phyloP scores from a whole-genome alignment of 192 early-diverging fungal genomes.

The Coemansia sp. region DNA sequence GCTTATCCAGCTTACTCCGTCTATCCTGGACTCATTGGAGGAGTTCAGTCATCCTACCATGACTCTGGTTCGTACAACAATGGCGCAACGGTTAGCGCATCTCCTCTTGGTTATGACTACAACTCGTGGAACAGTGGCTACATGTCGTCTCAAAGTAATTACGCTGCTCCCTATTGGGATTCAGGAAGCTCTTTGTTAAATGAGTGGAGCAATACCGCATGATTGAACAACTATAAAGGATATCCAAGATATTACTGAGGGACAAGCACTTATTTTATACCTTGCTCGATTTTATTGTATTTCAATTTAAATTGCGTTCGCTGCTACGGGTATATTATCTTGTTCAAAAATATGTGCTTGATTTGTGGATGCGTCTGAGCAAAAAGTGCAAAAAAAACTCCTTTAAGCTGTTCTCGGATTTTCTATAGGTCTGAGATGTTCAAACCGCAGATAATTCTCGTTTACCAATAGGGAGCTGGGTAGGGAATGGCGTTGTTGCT shows the following conservation, averaged over 20 bases:
- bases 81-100: slow-evolving; percentile 17
- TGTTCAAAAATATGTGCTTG: neutral
- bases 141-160: slow-evolving; percentile 19
- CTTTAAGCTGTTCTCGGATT: too few relatives aligned
- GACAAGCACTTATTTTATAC: neutral
- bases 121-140: slow-evolving; percentile 38
- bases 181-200: slow-evolving; percentile 24
- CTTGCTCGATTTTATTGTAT: neutral
- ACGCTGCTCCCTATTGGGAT: slow-evolving; percentile 18
- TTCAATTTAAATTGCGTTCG: neutral
- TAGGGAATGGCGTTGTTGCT: slow-evolving; percentile 37
- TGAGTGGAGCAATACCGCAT: slow-evolving; percentile 44
- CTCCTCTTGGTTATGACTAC: slow-evolving; percentile 25
- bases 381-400: neutral
- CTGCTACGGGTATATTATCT: neutral
- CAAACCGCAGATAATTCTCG: neutral
- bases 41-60: slow-evolving; percentile 21
- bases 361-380: neutral
- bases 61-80: slow-evolving; percentile 38
- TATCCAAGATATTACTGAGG: slow-evolving; percentile 28
- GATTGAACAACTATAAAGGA: slow-evolving; percentile 21
- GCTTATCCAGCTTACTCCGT: slow-evolving; percentile 27
- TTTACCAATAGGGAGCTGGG: slow-evolving; percentile 46
- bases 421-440: neutral
- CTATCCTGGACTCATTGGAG: slow-evolving; percentile 21